Base-by-base conservation (phyloP, 768 basidiomycete genomes). In the Boletus rubescentipes region DNA sequence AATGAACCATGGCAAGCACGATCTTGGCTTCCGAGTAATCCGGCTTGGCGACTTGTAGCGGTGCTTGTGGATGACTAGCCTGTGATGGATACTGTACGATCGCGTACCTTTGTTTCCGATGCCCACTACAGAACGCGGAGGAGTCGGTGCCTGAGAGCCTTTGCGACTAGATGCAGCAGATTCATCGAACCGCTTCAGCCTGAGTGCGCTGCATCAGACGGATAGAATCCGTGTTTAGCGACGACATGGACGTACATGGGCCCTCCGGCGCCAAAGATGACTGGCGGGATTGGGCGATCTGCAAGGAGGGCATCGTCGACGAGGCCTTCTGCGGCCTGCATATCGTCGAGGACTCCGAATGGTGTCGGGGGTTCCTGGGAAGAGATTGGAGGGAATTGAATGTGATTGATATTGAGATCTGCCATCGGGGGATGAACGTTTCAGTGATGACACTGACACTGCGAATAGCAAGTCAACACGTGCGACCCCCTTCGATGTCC, bases 1-100 rank as follows among this genome's bases (percentile, higher is more conserved):
- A 14, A 53, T 73, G 45, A 48, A 93, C 96, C 92, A 98, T 98
- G 3, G 96, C 96, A 11, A 98, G 82, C 8, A 99, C 93, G 60
- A 99, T 97, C 81, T 98, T 99, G 35, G 93, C 92, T 67, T 98
- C 95, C 4, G 94, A 97, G 64, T 98, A 98, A 66, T 99, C 97
- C 6, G 97, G 97, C 71, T 96, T 98, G 49, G 91, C 89, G 43
- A 96, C 92, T 94, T 41, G 43, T 18, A 42, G 36, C n/a, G n/a
- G n/a, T 43, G 12, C 14, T 38, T 31, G 46, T 49, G 38, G 48
- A 51, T 35, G 21, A 32, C n/a, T n/a, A n/a, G 37, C 9, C 23
- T 1, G n/a, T 50, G 36, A 55, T 38, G 45, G 54, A 49, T 30
- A 43, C 32, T 50, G 14, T 34, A 16, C 21, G 31, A 23, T 47